phyloP scores from a whole-genome alignment of 495 filamentous ascomycete genomes.

The Podospora sp. region DNA sequence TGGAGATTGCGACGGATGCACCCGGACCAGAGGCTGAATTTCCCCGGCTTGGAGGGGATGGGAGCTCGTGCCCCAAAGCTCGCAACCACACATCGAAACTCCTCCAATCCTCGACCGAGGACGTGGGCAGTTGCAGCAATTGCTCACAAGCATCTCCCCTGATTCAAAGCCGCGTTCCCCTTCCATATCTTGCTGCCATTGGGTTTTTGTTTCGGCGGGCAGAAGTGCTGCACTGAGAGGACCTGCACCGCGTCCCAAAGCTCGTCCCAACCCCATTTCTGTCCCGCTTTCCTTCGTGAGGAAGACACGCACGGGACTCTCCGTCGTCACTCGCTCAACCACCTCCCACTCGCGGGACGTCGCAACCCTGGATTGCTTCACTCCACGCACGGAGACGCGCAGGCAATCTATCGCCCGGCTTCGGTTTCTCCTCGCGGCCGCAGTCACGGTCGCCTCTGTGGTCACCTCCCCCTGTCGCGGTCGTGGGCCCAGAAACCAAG shows the following conservation, averaged over 20 bases:
- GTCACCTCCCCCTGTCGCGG: neutral
- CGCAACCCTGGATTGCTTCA: neutral
- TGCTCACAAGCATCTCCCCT: constrained; percentile 19
- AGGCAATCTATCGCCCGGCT: constrained; percentile 3
- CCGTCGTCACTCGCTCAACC: constrained; percentile 17
- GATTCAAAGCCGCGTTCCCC: constrained; percentile 13
- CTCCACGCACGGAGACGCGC: neutral
- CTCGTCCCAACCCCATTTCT: constrained; percentile 12
- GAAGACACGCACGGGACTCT: constrained; percentile 7
- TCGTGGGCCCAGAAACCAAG: neutral
- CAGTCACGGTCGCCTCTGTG: neutral
- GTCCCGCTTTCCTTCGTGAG: neutral
- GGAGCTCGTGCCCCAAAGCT: constrained; percentile 14
- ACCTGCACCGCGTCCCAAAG: neutral
- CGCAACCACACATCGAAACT: constrained; percentile 2
- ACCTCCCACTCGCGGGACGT: constrained; percentile 1
- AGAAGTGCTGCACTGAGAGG: constrained; percentile 10
- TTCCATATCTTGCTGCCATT: neutral
- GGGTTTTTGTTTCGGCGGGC: neutral
- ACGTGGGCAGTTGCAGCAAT: constrained; percentile 16
- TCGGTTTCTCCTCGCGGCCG: neutral
- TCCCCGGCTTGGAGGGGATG: constrained; percentile 16
- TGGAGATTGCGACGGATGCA: constrained; percentile 22
- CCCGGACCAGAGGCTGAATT: constrained; percentile 23
- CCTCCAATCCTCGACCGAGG: constrained; percentile 13